Conservation (phyloP, 164 flowering plant genomes). For the Cinnamomum chago region DNA sequence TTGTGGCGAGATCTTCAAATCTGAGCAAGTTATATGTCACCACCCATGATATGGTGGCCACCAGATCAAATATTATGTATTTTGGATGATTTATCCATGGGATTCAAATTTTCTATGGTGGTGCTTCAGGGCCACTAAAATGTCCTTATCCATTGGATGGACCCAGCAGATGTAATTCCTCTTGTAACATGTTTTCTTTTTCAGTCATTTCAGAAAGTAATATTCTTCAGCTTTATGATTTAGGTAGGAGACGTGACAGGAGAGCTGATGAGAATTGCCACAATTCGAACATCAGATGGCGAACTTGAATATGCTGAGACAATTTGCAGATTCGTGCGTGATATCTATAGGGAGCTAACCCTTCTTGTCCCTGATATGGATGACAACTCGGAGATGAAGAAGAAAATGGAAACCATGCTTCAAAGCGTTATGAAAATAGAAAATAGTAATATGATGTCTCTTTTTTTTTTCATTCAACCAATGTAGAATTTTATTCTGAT, state of each 20-base stretch:
- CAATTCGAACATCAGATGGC: slow-evolving; percentile 87
- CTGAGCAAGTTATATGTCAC: too few relatives aligned
- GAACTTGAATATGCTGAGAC: slow-evolving; percentile 74
- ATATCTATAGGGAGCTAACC: slow-evolving; percentile 72
- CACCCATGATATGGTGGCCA: not conserved
- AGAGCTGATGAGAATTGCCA: slow-evolving; percentile 91
- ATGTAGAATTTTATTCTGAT: not conserved
- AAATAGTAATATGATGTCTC: slow-evolving; percentile 49
- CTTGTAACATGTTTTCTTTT: too few relatives aligned
- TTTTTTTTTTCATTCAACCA: not conserved
- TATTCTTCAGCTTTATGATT: slow-evolving; percentile 16
- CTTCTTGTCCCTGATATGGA: slow-evolving; percentile 77
- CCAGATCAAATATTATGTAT: not conserved
- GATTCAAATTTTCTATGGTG: not conserved
- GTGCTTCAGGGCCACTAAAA: not conserved
- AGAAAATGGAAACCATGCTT: slow-evolving; percentile 94
- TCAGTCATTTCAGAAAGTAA: not conserved
- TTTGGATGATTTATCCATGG: not conserved
- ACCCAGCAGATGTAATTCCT: too few relatives aligned
- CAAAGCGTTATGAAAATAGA: slow-evolving; percentile 92
- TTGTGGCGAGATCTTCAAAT: not conserved
- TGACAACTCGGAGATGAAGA: slow-evolving; percentile 73
- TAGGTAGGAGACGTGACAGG: slow-evolving; percentile 94
- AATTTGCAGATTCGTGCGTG: slow-evolving; percentile 81
- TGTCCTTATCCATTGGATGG: not conserved